These are phyloP conservation scores for Sordaria brevicollis DNA, from an alignment of 495 filamentous ascomycete species.

Conservation along the genomic window DNA sequence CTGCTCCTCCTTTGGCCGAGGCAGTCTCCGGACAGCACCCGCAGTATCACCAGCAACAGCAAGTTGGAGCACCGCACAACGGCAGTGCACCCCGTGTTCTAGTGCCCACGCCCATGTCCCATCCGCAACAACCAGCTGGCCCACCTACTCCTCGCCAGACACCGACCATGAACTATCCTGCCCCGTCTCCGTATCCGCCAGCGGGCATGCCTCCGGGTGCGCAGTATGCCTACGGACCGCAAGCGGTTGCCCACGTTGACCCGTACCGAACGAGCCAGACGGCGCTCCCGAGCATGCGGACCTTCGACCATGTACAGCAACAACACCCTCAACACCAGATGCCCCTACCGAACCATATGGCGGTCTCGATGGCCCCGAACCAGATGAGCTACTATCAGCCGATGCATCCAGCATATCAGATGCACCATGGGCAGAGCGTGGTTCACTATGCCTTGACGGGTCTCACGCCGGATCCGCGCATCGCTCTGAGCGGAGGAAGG, in stretches of 20 bases:
- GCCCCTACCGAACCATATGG: conserved; percentile 26
- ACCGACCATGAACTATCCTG: conserved; percentile 40
- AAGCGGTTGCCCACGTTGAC: conserved; percentile 17
- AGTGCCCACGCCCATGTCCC: conserved; percentile 33
- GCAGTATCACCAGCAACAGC: background rate
- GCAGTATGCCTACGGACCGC: conserved; percentile 42
- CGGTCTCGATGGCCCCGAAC: conserved; percentile 19
- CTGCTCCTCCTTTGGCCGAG: background rate
- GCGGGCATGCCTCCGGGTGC: conserved; percentile 40
- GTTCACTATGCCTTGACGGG: conserved; percentile 51
- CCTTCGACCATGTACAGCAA: conserved; percentile 39
- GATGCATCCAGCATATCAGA: conserved; percentile 29
- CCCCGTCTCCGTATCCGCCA: conserved; percentile 43
- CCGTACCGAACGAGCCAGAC: conserved; percentile 32
- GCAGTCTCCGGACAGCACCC: background rate
- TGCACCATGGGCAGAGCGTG: conserved; percentile 16
- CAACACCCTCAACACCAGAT: conserved; percentile 32
- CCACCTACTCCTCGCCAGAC: conserved; percentile 27
- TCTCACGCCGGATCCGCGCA: conserved; percentile 44
- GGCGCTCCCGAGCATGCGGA: conserved; percentile 58
- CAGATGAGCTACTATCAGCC: conserved; percentile 34
- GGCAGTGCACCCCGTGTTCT: conserved; percentile 2
- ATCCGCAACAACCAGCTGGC: conserved; percentile 32
- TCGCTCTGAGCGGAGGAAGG: conserved; percentile 64
- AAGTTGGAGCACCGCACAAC: conserved; percentile 7